These are phyloP conservation scores for Colletotrichum tanaceti DNA, from an alignment of 2,329 filamentous ascomycete genomes.

Conservation along the genomic window DNA sequence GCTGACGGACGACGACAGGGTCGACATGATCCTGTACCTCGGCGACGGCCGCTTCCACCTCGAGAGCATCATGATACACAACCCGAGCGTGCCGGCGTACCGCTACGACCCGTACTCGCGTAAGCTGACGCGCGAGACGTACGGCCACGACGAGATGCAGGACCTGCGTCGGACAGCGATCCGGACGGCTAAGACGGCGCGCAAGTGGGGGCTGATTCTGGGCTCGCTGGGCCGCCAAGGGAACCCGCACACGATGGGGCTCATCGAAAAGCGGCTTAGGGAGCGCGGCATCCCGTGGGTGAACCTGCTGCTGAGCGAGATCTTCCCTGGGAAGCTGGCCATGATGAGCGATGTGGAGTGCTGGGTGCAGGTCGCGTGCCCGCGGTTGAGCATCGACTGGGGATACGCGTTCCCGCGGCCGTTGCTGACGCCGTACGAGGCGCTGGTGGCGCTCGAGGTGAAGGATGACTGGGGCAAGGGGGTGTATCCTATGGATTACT, in stretches of 20 bases:
- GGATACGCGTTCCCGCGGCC: slow-evolving; percentile 94
- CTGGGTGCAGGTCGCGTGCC: slow-evolving; percentile 98
- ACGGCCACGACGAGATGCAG: slow-evolving; percentile 93
- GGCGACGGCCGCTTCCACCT: slow-evolving; percentile 96
- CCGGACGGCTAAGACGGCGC: slow-evolving; percentile 76
- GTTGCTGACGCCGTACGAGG: slow-evolving; percentile 93
- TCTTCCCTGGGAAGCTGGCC: slow-evolving; percentile 94
- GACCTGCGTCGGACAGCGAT: slow-evolving; percentile 83
- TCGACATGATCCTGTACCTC: slow-evolving; percentile 87
- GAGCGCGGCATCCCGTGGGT: slow-evolving; percentile 82
- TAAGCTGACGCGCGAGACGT: slow-evolving; percentile 89
- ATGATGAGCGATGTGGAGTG: slow-evolving; percentile 95
- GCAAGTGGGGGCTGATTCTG: slow-evolving; percentile 94
- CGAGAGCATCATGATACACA: slow-evolving; percentile 99
- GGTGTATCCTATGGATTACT: slow-evolving; percentile 98
- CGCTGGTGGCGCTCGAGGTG: slow-evolving; percentile 86
- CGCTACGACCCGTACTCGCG: slow-evolving; percentile 97
- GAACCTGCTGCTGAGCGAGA: slow-evolving; percentile 90
- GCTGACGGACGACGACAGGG: slow-evolving; percentile 66
- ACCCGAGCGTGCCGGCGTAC: slow-evolving; percentile 89
- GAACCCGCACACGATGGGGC: slow-evolving; percentile 89
- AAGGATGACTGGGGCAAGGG: slow-evolving; percentile 79
- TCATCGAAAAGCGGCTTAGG: slow-evolving; percentile 83
- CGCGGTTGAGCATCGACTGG: slow-evolving; percentile 98
- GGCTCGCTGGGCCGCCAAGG: slow-evolving; percentile 93